Percentiles rank a stretch among this genome's conserved stretches.
Conservation (phyloP, 2,329 filamentous ascomycete species). For the Claviceps sp. region DNA sequence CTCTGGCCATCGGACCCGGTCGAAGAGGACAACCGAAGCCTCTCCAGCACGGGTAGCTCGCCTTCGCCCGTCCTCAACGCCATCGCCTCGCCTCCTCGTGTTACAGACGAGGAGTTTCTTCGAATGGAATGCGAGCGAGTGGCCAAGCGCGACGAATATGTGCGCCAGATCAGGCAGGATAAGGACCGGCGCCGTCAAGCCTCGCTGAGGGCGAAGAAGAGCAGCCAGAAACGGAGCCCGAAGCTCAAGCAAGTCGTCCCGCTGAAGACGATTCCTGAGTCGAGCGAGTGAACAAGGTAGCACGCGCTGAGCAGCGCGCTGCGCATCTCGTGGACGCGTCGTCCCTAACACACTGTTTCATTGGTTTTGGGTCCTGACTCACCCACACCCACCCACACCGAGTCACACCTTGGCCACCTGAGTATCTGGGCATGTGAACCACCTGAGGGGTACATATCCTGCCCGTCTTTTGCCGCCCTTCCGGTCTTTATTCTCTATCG, state of each 20-base stretch:
- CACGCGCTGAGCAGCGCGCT: not conserved
- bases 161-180: conserved; percentile 36
- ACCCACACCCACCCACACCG: not conserved
- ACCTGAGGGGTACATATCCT: too few species aligned
- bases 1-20: conserved; percentile 39
- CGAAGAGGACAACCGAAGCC: conserved; percentile 36
- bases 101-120: conserved; percentile 34
- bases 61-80: conserved; percentile 18
- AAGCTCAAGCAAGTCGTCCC: conserved; percentile 30
- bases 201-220: conserved; percentile 19
- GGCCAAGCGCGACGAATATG: conserved; percentile 37
- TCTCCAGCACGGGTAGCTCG: conserved; percentile 31
- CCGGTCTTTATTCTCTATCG: too few species aligned
- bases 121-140: conserved; percentile 37
- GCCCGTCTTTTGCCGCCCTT: too few species aligned
- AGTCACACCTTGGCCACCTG: too few species aligned
- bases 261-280: conserved; percentile 44
- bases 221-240: conserved; percentile 35
- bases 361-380: conserved; percentile 1
- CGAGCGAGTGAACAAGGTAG: conserved; percentile 9
- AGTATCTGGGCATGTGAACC: too few species aligned
- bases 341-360: conserved; percentile 1
- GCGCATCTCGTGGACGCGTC: not conserved
- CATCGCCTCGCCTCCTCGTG: conserved; percentile 20
- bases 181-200: conserved; percentile 39